Conservation (phyloP, 2,329 filamentous ascomycete species). For the Cercospora nicotianae region DNA sequence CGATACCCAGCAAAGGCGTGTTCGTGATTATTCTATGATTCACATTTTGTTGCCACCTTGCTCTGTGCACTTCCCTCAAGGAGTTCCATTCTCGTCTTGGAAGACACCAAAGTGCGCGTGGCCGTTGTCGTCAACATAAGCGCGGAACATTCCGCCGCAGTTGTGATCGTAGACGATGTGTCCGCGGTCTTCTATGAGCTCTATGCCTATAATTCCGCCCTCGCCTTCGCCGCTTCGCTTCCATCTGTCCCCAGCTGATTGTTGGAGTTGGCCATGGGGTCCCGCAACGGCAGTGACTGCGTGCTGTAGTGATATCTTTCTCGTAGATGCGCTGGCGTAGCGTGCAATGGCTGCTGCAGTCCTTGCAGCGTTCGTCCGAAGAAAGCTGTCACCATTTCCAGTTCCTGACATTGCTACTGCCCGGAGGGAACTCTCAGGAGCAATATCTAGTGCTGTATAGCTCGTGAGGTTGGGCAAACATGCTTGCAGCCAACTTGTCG, state of each 20-base stretch:
- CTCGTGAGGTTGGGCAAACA: slow-evolving; percentile 30
- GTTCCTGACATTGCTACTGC: slow-evolving; percentile 39
- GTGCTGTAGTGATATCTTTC: slow-evolving; percentile 47
- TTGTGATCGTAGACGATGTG: slow-evolving; percentile 76
- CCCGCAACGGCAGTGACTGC: slow-evolving; percentile 69
- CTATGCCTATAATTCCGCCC: slow-evolving; percentile 83
- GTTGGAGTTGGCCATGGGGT: slow-evolving; percentile 69
- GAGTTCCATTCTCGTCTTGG: slow-evolving; percentile 17
- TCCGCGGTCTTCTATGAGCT: slow-evolving; percentile 52
- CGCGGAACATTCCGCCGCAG: slow-evolving; percentile 83
- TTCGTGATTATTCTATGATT: neutral
- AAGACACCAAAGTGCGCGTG: slow-evolving; percentile 43
- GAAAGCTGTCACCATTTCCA: slow-evolving; percentile 86
- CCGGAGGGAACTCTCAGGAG: slow-evolving; percentile 9
- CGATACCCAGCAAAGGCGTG: slow-evolving; percentile 10
- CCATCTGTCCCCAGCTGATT: slow-evolving; percentile 73
- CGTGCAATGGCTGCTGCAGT: slow-evolving; percentile 72
- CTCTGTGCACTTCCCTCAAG: neutral
- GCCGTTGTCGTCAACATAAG: slow-evolving; percentile 67
- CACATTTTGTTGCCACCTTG: neutral
- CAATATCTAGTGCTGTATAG: slow-evolving; percentile 23
- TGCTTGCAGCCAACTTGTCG: slow-evolving; percentile 14
- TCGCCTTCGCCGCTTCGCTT: slow-evolving; percentile 72
- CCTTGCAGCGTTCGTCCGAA: slow-evolving; percentile 68
- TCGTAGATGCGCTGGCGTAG: slow-evolving; percentile 49